A percentile compares a stretch with the other conserved stretches of the same genome.
These are phyloP conservation scores for Pseudocercospora eumusae DNA, from an alignment of 2,329 filamentous ascomycete genomes.

Conservation along the genomic window DNA sequence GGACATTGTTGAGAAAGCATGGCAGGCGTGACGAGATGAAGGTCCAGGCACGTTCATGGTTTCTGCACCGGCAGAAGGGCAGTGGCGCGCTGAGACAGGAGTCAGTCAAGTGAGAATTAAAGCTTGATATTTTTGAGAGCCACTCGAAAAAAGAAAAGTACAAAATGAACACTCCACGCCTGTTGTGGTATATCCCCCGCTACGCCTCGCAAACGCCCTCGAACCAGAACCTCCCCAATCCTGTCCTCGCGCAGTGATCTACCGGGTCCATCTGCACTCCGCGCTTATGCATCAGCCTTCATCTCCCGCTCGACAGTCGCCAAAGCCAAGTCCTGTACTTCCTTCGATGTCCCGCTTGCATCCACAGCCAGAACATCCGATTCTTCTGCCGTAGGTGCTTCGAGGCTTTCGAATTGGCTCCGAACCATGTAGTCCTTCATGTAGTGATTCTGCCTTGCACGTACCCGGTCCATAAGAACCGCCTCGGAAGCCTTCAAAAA, in stretches of 20 bases:
- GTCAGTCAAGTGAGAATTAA: neutral
- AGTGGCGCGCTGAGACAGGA: neutral
- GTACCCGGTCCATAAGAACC: slow-evolving; percentile 73
- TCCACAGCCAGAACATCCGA: slow-evolving; percentile 50
- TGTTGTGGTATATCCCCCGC: slow-evolving; percentile 17
- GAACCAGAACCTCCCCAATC: neutral
- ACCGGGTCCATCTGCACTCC: neutral
- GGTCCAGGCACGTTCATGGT: neutral
- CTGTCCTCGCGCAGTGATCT: neutral
- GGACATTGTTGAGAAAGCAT: slow-evolving; percentile 53
- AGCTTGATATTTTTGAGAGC: neutral
- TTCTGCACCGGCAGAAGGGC: neutral
- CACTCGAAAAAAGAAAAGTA: neutral
- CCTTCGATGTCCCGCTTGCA: slow-evolving; percentile 45
- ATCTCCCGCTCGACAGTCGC: slow-evolving; percentile 44
- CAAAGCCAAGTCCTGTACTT: slow-evolving; percentile 46
- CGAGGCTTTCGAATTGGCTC: slow-evolving; percentile 86
- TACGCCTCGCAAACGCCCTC: slow-evolving; percentile 10
- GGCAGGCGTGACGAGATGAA: slow-evolving; percentile 16
- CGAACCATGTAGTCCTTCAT: slow-evolving; percentile 96
- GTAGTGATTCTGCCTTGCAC: slow-evolving; percentile 77
- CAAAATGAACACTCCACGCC: neutral
- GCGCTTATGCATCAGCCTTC: slow-evolving; percentile 18
- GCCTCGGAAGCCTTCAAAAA: slow-evolving; percentile 80
- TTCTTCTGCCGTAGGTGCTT: slow-evolving; percentile 68